These are phyloP conservation scores for Mycosarcoma mackinlayi DNA, from an alignment of 1,284 basidiomycete species.

Conservation along the genomic window DNA sequence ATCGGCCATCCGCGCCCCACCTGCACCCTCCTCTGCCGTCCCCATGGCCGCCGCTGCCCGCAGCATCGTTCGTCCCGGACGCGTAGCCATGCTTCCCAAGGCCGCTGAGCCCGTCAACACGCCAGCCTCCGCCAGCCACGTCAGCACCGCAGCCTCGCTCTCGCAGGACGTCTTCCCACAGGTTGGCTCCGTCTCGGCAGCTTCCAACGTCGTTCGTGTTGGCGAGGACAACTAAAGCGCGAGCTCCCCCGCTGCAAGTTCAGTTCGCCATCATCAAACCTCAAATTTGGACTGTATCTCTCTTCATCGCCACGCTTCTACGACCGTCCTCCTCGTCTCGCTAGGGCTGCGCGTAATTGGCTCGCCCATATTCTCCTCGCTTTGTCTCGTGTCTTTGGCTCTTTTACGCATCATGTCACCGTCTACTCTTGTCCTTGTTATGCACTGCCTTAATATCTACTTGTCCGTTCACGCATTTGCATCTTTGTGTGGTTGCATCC, in stretches of 20 bases:
- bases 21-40: slow-evolving; percentile 27
- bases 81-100: slow-evolving; percentile 47
- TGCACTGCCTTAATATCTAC: background rate
- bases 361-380: too few species aligned
- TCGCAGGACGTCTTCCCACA: slow-evolving; percentile 21
- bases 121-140: slow-evolving; percentile 19
- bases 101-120: slow-evolving; percentile 14
- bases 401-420: background rate
- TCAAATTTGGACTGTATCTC: too few species aligned
- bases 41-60: slow-evolving; percentile 9
- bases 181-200: slow-evolving; percentile 29
- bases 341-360: too few species aligned
- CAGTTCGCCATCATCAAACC: too few species aligned
- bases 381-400: background rate
- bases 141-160: slow-evolving; percentile 23
- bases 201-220: slow-evolving; percentile 27
- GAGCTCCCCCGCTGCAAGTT: too few species aligned
- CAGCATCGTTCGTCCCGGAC: slow-evolving; percentile 14
- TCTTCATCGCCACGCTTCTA: too few species aligned
- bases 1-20: slow-evolving; percentile 43
- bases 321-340: too few species aligned
- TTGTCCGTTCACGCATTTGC: background rate
- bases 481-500: too few species aligned
- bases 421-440: background rate
- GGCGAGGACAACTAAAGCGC: slow-evolving; percentile 22